Base-by-base conservation (phyloP, 495 filamentous ascomycete genomes). In the Pyrenopolyporus hunteri region DNA sequence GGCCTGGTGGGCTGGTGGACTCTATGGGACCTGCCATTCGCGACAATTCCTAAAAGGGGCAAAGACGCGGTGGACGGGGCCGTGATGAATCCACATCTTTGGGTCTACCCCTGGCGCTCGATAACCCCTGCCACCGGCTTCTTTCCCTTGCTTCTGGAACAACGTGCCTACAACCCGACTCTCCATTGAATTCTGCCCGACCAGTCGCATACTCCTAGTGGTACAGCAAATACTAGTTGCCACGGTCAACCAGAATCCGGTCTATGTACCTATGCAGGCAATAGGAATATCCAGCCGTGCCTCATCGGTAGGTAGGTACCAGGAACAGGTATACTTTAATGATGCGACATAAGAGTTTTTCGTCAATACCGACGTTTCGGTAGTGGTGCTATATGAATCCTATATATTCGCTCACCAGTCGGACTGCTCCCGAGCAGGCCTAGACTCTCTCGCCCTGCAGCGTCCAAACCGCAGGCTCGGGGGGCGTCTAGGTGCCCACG, bases 141-240 rank as follows among this genome's bases (percentile, higher is more conserved):
- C 10, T 19, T 47, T 59, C 57, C 62, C 62, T 63, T 66, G 52
- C 63, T 63, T 66, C 63, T 66, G 57, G 63, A 66, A 66, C 52
- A 53, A 57, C 58, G 57, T 58, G 52, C 63, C 58, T 63, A 45
- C 37, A 46, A 43, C 36, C 58, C 63, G 63, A 58, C 35, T 4
- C 45, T 53, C 47, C 46, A 22, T 57, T 29, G 51, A 50, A 25
- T 51, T 48, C 43, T 31, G 35, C 29, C 50, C 49, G 56, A 47
- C 25, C 23, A 50, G 17, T 49, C 23, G 14, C 42, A 22, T 13
- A 28, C 42, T 13, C 23, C 23, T 28, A 22, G 42, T 48, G 45
- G 28, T 33, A 48, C 45, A 23, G 28, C 16, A 32, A 33, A 48
- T 33, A 29, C 28, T 33, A 48, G 13, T 17, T 32, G 25, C 45